Evolutionary conservation across 768 basidiomycete species (phyloP), one percentile per base, ranked within the genome.

Genomic region (Favolaschia claudopus): DNA sequence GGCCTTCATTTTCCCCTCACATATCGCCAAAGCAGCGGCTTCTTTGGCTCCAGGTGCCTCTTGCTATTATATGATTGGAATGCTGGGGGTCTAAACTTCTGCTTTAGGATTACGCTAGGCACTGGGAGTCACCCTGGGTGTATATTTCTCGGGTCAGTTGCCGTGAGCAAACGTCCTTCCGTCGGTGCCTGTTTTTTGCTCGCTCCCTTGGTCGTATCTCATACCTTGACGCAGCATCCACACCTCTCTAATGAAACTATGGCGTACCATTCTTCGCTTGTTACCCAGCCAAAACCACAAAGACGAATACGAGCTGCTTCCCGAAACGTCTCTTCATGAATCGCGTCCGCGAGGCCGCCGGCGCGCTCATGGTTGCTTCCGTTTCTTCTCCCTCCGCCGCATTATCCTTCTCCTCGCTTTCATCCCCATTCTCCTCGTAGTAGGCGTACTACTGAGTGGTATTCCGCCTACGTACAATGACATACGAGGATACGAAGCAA

Each of bases 391-490:
- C 5, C 48, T 74, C 20, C 70, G 74, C 4, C 72, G 76, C 7
- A n/a, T 72, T 6, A 31, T 73, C 12, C 4, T 71, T 17, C 59
- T 60, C 24, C 24, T 76, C 27, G 47, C 65, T 7, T 53, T 62
- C 9, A 20, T 67, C 0, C 67, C 66, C 0, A 20, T 71, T 27
- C 36, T 77, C 20, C 17, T 78, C 34, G 55, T 66, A 40, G 8
- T 77, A n/a, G 48, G 68, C 10, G 67, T 73, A 29, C 56, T 81
- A 9, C 48, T 74, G 48, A 74, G 72, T 42, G 80, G 79, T 13
- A 62, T 80, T 0, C 79, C 80, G 9, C 78, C 79, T 2, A 72
- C 62, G 22, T 81, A 76, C 55, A 42, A 68, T 24, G 74, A 78
- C 51, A 68, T 79, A 7, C 70, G 78, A 0, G 28, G 37, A 1